Base-by-base conservation (phyloP, 2,329 filamentous ascomycete genomes). In the Seiridium unicorne region DNA sequence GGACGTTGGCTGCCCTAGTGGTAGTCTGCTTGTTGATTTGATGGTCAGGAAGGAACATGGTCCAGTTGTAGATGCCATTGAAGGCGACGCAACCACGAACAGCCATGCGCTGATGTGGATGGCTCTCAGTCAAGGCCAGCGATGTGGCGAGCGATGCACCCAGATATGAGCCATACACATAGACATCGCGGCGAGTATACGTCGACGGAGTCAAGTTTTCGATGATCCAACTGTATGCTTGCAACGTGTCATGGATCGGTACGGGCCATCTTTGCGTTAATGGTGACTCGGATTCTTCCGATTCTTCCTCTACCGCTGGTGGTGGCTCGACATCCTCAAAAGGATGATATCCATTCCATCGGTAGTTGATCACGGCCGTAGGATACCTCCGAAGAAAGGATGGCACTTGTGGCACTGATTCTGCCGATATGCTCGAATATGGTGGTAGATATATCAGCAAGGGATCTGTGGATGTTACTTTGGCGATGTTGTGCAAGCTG, bases 41-140 rank as follows among this genome's bases (percentile, higher is more conserved):
- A 60, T 86, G 82, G 63, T 82, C 78, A 0, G 82, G 81, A 9
- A 86, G 76, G 61, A 87, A 84, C 69, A 77, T 82, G 60, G 84
- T 85, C 86, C 86, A 89, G 73, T 89, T 82, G 73, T 86, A 89
- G 60, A 89, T 78, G 47, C 84, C 86, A 64, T 89, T 85, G 70
- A 82, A 82, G 6, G 80, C 79, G 13, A 85, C 73, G 38, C 87
- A 70, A 6, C 85, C 85, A 8, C 82, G 77, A 48, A 88, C 75
- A 44, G 75, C 76, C 66, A 84, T 77, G 38, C 66, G 72, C 11
- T 72, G 66, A 58, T 81, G 73, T 2, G 73, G 65, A 49, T 78
- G 75, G 1, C 79, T 74, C 68, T 88, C 84, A 2, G 84, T 88
- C 48, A 89, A 71, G 7, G 85, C 81, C 3, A 89, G 74, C 1